Evolutionary conservation across 768 basidiomycete genomes (phyloP).

Genomic region (Filobasidium wieringae): DNA sequence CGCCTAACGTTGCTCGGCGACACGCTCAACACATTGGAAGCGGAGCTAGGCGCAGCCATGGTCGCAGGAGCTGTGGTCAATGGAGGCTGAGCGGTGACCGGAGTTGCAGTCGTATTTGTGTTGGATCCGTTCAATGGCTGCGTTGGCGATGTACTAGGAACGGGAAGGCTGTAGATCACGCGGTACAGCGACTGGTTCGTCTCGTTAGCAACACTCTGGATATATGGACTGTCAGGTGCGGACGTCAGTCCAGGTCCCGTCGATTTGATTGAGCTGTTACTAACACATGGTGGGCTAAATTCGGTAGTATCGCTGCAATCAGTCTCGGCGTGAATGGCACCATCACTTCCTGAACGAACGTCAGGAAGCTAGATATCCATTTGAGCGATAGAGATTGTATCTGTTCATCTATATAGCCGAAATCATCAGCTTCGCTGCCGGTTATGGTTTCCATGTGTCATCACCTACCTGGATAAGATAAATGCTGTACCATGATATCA

Average conservation of each 20-base stretch:
- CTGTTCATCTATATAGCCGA: slow-evolving; percentile 58
- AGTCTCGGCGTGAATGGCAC: slow-evolving; percentile 87
- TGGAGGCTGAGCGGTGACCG: slow-evolving; percentile 12
- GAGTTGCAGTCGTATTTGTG: neutral
- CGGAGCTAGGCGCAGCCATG: neutral
- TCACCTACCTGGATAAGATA: slow-evolving; percentile 63
- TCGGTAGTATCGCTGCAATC: slow-evolving; percentile 82
- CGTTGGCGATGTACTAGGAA: slow-evolving; percentile 41
- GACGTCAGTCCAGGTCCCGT: neutral
- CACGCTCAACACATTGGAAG: slow-evolving; percentile 1
- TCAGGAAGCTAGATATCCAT: slow-evolving; percentile 85
- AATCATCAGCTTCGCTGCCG: slow-evolving; percentile 1
- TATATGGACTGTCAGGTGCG: slow-evolving; percentile 47
- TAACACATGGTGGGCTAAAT: slow-evolving; percentile 74
- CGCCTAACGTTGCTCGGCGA: slow-evolving; percentile 1
- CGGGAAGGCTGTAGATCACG: slow-evolving; percentile 75
- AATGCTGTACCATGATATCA: slow-evolving; percentile 78
- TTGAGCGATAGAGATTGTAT: slow-evolving; percentile 86
- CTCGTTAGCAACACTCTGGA: slow-evolving; percentile 70
- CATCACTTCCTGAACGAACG: slow-evolving; percentile 80
- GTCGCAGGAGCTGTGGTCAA: slow-evolving; percentile 7
- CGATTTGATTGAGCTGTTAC: slow-evolving; percentile 15
- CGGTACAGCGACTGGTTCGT: slow-evolving; percentile 74
- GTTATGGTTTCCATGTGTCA: neutral
- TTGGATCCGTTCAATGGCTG: neutral